phyloP scores from a whole-genome alignment of 495 filamentous ascomycete species.

The Elasticomyces elasticus region DNA sequence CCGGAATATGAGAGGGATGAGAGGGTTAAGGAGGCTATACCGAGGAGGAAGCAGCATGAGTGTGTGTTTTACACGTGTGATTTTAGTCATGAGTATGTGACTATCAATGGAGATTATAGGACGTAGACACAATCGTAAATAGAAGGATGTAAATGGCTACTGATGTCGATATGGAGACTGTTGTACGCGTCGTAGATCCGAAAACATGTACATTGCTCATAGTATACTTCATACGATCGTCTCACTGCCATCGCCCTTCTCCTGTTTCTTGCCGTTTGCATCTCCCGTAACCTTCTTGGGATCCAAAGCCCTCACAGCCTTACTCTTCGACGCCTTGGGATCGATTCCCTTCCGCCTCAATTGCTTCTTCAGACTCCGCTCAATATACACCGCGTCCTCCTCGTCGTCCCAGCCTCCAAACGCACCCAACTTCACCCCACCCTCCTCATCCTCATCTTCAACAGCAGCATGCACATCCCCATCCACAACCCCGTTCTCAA shows the following conservation, averaged over 20 bases:
- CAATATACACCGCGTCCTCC: conserved; percentile 50
- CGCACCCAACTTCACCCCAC: conserved; percentile 31
- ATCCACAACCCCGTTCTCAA: neutral
- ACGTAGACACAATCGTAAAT: too few species aligned
- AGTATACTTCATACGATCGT: neutral
- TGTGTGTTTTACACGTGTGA: conserved; percentile 94
- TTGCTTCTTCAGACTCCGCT: conserved; percentile 46
- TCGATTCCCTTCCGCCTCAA: conserved; percentile 57
- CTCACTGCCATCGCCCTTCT: neutral
- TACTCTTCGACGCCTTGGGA: conserved; percentile 39
- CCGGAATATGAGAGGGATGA: neutral
- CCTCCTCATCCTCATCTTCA: conserved; percentile 8
- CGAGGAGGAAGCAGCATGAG: conserved; percentile 34
- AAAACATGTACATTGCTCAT: neutral
- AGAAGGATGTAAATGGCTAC: too few species aligned
- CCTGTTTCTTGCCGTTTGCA: neutral
- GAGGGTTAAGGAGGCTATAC: neutral
- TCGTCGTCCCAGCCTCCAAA: conserved; percentile 59
- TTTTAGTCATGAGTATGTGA: conserved; percentile 95
- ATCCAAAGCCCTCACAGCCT: conserved; percentile 16
- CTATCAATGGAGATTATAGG: conserved; percentile 86
- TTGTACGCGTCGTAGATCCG: neutral
- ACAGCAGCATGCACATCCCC: neutral
- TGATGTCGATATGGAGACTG: too few species aligned
- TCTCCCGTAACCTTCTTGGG: conserved; percentile 3